phyloP scores from a whole-genome alignment of 2,329 filamentous ascomycete species.

The Phyllosticta ampelicida region DNA sequence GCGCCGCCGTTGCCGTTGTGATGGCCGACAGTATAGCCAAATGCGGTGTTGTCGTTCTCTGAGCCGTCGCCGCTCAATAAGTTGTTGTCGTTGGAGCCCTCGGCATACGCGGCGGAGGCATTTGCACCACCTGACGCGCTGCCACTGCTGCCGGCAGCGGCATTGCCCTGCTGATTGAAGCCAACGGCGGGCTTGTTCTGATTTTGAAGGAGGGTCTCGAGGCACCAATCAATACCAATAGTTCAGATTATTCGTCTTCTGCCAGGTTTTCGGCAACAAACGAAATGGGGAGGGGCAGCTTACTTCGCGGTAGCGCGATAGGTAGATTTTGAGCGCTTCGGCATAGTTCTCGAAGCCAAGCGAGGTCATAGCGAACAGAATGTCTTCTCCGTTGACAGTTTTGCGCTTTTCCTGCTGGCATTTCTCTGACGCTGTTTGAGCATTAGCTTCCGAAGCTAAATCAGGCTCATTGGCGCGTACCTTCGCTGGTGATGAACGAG shows the following conservation, averaged over 20 bases:
- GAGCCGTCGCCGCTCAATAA: conserved; percentile 32
- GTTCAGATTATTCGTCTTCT: conserved; percentile 33
- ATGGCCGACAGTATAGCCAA: conserved; percentile 27
- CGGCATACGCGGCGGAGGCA: conserved; percentile 21
- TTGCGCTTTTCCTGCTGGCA: conserved; percentile 99
- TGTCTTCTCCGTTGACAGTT: conserved; percentile 97
- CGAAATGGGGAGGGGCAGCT: conserved; percentile 34
- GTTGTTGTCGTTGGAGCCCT: conserved; percentile 31
- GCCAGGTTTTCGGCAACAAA: conserved; percentile 15
- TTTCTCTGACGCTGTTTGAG: conserved; percentile 75
- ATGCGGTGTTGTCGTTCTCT: conserved; percentile 31
- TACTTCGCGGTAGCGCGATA: conserved; percentile 96
- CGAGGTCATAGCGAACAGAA: conserved; percentile 97
- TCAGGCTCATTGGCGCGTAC: conserved; percentile 37
- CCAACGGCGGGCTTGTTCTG: conserved; percentile 42
- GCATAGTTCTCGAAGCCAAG: conserved; percentile 98
- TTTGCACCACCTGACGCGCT: conserved; percentile 13
- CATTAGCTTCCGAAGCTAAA: conserved; percentile 13
- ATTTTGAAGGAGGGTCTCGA: conserved; percentile 70
- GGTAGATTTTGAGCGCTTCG: conserved; percentile 94
- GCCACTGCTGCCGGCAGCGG: conserved; percentile 20
- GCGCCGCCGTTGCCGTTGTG: conserved; percentile 30
- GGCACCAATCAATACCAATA: conserved; percentile 41
- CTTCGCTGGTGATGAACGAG: conserved; percentile 98
- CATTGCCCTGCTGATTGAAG: conserved; percentile 23